phyloP scores from a whole-genome alignment of 495 filamentous ascomycete species.

The Lasiosphaeria hispida region DNA sequence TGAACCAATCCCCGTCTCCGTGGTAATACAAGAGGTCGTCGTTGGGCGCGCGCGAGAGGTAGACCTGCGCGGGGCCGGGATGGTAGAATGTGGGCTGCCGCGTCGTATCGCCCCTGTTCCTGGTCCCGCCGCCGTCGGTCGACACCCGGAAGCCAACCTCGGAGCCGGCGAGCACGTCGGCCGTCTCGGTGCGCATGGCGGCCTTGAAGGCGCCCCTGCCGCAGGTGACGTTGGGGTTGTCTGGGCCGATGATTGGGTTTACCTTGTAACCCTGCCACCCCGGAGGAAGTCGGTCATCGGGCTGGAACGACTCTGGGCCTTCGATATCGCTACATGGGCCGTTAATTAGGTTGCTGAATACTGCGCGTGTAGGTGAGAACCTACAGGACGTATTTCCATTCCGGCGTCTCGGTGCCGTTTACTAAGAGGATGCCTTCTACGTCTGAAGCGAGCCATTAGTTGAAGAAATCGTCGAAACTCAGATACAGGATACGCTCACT shows the following conservation, averaged over 20 bases:
- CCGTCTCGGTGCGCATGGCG: slow-evolving; percentile 14
- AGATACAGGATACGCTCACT: too few species aligned
- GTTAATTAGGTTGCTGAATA: neutral
- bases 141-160: slow-evolving; percentile 21
- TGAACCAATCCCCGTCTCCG: slow-evolving; percentile 33
- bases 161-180: slow-evolving; percentile 20
- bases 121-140: slow-evolving; percentile 8
- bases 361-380: neutral
- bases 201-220: slow-evolving; percentile 16
- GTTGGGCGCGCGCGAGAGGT: slow-evolving; percentile 21
- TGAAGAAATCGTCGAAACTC: too few species aligned
- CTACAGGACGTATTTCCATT: slow-evolving; percentile 25
- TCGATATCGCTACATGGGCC: neutral
- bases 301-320: slow-evolving; percentile 7
- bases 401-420: slow-evolving; percentile 38
- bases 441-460: too few species aligned
- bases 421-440: slow-evolving; percentile 31
- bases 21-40: slow-evolving; percentile 19
- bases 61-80: slow-evolving; percentile 18
- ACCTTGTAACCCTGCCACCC: too few species aligned
- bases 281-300: too few species aligned
- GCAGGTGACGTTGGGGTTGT: slow-evolving; percentile 18
- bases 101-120: neutral
- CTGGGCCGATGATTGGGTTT: slow-evolving; percentile 1
- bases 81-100: slow-evolving; percentile 11